phyloP scores from a whole-genome alignment of 345 rosid species.

The Noccaea bulbosa region DNA sequence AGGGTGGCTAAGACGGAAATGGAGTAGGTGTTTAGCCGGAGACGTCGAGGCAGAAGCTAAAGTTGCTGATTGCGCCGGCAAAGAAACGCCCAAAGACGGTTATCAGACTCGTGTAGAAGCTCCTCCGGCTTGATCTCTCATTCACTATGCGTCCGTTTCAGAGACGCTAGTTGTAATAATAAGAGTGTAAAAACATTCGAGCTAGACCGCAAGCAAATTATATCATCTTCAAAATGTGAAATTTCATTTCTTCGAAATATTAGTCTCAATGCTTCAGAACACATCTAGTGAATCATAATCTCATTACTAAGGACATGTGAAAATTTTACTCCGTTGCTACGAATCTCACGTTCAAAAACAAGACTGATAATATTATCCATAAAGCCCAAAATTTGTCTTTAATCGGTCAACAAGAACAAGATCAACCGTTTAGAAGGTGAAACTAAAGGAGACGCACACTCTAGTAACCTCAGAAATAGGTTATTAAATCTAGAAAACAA shows the following conservation, averaged over 20 bases:
- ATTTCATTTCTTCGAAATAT: too few species aligned
- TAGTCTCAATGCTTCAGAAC: neutral
- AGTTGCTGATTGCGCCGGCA: conserved; percentile 37
- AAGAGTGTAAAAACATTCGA: neutral
- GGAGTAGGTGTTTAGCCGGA: conserved; percentile 44
- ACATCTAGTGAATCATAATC: neutral
- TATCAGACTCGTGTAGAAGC: conserved; percentile 22
- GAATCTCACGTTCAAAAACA: conserved; percentile 8
- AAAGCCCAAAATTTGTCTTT: conserved; percentile 31
- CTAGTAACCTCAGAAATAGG: conserved; percentile 1
- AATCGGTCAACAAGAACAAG: conserved; percentile 5
- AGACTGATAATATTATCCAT: conserved; percentile 20
- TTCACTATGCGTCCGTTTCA: neutral
- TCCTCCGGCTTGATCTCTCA: conserved; percentile 17
- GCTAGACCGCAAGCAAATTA: neutral
- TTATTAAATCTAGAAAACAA: conserved; percentile 57
- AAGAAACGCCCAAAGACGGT: conserved; percentile 25
- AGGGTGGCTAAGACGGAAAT: conserved; percentile 54
- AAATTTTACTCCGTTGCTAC: neutral
- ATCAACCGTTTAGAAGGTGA: conserved; percentile 9
- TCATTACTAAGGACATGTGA: neutral
- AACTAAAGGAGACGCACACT: neutral
- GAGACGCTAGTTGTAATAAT: neutral
- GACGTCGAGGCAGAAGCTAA: conserved; percentile 54
- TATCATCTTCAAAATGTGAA: neutral